These are phyloP conservation scores for Setaria viridis DNA, from an alignment of 202 grass and related monocot species.

Conservation along the genomic window DNA sequence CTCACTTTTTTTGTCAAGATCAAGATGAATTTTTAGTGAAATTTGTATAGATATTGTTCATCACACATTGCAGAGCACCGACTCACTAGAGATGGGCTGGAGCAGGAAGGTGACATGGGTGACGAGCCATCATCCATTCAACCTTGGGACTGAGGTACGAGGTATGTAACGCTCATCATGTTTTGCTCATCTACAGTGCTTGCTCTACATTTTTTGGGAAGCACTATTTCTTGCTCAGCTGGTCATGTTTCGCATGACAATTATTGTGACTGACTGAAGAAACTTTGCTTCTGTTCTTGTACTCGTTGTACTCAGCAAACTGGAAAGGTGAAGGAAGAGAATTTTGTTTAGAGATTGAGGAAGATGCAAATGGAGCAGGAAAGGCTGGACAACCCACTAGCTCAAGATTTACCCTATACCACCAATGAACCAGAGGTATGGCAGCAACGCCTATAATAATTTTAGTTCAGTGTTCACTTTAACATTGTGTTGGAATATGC, in stretches of 20 bases:
- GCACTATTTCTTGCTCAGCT: not conserved
- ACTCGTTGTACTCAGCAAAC: conserved; percentile 59
- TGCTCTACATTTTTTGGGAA: not conserved
- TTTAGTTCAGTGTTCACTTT: not conserved
- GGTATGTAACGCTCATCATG: not conserved
- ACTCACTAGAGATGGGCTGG: conserved; percentile 51
- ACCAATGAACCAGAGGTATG: conserved; percentile 83
- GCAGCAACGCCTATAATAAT: not conserved
- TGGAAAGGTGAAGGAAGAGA: conserved; percentile 71
- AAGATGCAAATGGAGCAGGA: conserved; percentile 72
- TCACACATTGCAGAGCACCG: conserved; percentile 53
- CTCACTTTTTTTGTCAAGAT: not conserved
- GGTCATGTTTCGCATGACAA: not conserved
- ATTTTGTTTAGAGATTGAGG: conserved; percentile 64
- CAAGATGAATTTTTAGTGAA: not conserved
- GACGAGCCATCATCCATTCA: conserved; percentile 73
- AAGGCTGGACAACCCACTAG: conserved; percentile 64
- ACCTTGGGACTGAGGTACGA: conserved; percentile 80
- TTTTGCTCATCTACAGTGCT: not conserved
- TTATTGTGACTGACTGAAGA: not conserved
- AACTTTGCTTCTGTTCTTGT: not conserved
- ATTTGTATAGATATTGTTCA: not conserved
- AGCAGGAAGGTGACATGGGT: conserved; percentile 62
- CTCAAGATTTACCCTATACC: conserved; percentile 76
- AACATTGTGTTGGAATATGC: not conserved